Evolutionary conservation across 2,329 filamentous ascomycete genomes (phyloP), one percentile per base, ranked within the genome.

Genomic region (Alternaria burnsii): DNA sequence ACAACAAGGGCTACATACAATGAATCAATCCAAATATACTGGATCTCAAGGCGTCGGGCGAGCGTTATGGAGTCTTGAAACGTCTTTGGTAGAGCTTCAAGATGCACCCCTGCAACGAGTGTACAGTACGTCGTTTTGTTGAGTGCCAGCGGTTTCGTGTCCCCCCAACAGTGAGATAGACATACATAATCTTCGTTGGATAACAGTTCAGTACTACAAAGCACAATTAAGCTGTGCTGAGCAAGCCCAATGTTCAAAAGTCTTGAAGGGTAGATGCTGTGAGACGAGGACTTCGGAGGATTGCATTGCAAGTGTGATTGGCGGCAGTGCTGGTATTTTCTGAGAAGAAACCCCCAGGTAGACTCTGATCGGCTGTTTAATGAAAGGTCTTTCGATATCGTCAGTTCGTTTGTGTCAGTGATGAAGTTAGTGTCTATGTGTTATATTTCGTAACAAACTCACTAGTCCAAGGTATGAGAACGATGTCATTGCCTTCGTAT

Each of bases 91-190:
- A 54, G 20, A 2, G 3, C 5, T 16, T 3, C 20, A 4, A 12
- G 10, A 7, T 34, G 5, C 1, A 46, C 3, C 2, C 52, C 52
- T 5, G 7, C 16, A 4, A 7, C 18, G 6, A 46, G 20, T 4
- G 2, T 11, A 1, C 5, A 18, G 5, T 3, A 14, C 1, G 40
- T 54, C 6, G 12, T 9, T 16, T 12, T 1, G 7, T 34, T 36
- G 14, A 54, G 30, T 10, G 11, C 14, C 14, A 28, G 20, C 4
- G 30, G 8, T 14, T 3, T 44, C 12, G 3, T 3, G 2, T 36
- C 4, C 1, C 52, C 41, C 52, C 30, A 54, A 2, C 52, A 54
- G 24, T 54, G 41, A 4, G 52, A 54, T 14, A 54, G 41, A 14
- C 28, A 44, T 0, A 16, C n/a, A 20, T 46, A 54, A 4, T 26